Base-by-base conservation (phyloP, 2,329 filamentous ascomycete genomes). In the Verticillium albo-atrum region DNA sequence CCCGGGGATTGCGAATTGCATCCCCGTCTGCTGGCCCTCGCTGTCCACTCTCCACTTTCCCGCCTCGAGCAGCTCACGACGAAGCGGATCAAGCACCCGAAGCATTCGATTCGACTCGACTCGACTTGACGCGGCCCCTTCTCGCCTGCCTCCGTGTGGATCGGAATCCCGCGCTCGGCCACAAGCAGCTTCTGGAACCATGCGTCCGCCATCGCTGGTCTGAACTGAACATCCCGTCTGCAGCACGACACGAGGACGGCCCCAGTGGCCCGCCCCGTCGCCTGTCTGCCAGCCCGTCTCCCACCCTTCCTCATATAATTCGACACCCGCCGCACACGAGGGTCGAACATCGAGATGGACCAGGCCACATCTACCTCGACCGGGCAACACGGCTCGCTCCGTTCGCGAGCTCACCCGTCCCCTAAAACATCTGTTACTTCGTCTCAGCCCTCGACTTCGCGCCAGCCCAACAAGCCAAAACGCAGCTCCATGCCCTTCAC, bases 401-500 rank as follows among this genome's bases (percentile, higher is more conserved):
- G 61, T 42, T 51, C 50, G 35, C 62, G 30, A 23, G 27, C 55
- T 54, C 28, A 23, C 15, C 20, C 58, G 26, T 26, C 53, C 32
- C 20, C 42, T 1, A 50, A 25, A 23, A 4, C 20, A 23, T 50
- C 42, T 14, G 20, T 14, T 10, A 20, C 42, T 50, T 53, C 51
- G 26, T n/a, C 51, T n/a, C 25, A 28, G 51, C 4, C 51, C 10
- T 53, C 51, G 25, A 28, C 25, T 10, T 53, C 51, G 17, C 58
- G 56, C n/a, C 51, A 56, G 17, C 52, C 61, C 35, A 64, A 62
- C 27, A 62, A 56, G 20, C 37, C 32, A 30, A 51, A 50, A 30
- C 59, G 56, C 42, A 71, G 73, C 53, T 72, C 78, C 23, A 70
- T 80, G n/a, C 76, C 80, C 32, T 76, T 79, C 65, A 77, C 78